These are phyloP conservation scores for Hymenoscyphus occultus DNA, from an alignment of 2,329 filamentous ascomycete genomes.

Conservation along the genomic window DNA sequence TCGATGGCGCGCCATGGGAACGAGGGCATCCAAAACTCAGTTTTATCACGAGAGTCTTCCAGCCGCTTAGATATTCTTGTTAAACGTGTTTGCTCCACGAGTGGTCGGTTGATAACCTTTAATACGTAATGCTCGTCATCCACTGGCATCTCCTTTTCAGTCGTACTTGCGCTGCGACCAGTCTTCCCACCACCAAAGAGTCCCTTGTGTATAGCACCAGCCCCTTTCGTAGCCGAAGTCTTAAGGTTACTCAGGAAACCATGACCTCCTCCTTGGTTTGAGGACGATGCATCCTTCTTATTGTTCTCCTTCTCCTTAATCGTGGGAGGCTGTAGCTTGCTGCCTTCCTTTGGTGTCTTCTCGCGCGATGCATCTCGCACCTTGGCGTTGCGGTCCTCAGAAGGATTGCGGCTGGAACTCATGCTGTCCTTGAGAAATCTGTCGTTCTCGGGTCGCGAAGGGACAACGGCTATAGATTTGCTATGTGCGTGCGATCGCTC, in stretches of 20 bases:
- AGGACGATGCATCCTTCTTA: conserved; percentile 44
- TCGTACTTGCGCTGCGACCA: conserved; percentile 65
- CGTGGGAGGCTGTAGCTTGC: conserved; percentile 39
- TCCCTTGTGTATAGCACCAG: conserved; percentile 77
- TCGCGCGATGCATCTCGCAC: conserved; percentile 42
- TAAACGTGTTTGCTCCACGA: conserved; percentile 84
- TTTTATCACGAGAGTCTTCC: conserved; percentile 88
- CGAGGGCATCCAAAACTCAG: conserved; percentile 97
- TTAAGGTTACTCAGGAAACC: conserved; percentile 72
- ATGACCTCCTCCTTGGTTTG: conserved; percentile 57
- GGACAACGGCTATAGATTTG: conserved; percentile 58
- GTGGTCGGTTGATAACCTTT: conserved; percentile 79
- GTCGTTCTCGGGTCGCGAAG: conserved; percentile 52
- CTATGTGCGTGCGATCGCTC: conserved; percentile 36
- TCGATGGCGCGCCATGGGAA: conserved; percentile 95
- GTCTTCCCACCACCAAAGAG: conserved; percentile 72
- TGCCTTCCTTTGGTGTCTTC: conserved; percentile 37
- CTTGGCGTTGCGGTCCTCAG: conserved; percentile 61
- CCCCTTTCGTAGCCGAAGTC: conserved; percentile 68
- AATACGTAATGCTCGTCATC: conserved; percentile 83
- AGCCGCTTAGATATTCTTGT: conserved; percentile 89
- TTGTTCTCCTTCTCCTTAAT: conserved; percentile 34
- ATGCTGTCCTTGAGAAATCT: conserved; percentile 67
- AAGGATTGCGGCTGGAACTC: conserved; percentile 65
- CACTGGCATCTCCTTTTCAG: conserved; percentile 60